Percentiles rank a stretch among this genome's conserved stretches.
phyloP scores from a whole-genome alignment of 2,329 filamentous ascomycete species.

The Xylariaceae sp. region DNA sequence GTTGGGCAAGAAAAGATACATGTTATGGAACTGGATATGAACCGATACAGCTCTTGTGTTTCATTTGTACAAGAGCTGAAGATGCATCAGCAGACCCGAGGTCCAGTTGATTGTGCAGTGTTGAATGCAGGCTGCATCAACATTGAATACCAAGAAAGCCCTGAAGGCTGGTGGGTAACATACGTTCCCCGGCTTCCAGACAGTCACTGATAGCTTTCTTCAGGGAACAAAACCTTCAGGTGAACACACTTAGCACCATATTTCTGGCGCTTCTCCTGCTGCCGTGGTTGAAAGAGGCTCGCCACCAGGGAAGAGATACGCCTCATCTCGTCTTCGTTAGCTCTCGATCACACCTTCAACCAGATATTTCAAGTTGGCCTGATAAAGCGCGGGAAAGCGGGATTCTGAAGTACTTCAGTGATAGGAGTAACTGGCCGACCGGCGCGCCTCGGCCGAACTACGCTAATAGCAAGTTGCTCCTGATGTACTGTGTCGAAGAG shows the following conservation, averaged over 20 bases:
- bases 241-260: neutral
- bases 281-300: neutral
- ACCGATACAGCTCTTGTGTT: neutral
- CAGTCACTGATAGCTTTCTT: neutral
- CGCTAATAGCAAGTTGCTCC: neutral
- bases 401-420: neutral
- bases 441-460: neutral
- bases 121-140: conserved; percentile 1
- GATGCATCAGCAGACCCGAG: neutral
- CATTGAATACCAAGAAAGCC: neutral
- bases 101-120: neutral
- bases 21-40: neutral
- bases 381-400: neutral
- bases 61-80: neutral
- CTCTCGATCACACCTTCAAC: neutral
- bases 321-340: neutral
- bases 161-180: neutral
- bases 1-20: neutral
- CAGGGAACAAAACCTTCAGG: neutral
- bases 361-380: neutral
- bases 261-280: neutral
- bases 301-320: neutral
- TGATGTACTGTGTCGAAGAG: neutral
- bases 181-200: neutral
- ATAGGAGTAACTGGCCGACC: neutral